Evolutionary conservation across 2,329 filamentous ascomycete species (phyloP), one percentile per base, ranked within the genome.

Genomic region (Alternaria sp.): DNA sequence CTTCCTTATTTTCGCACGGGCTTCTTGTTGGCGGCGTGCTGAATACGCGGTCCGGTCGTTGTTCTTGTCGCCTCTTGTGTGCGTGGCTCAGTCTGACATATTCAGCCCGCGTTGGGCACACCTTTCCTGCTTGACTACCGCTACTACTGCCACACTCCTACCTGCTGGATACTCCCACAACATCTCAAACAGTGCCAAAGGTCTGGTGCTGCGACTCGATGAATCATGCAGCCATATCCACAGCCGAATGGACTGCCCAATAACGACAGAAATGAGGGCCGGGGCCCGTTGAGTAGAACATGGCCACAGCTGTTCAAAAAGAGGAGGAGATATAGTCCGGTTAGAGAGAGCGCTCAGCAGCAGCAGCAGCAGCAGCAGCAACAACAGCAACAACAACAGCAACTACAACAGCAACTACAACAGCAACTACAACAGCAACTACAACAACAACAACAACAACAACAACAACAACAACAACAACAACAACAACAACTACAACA

Each of bases 271-370:
- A 56, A 65, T 55, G 62, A 65, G 21, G 46, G 56, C 17, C 66
- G 69, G 31, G 70, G 70, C 1, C 70, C 70, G 23, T 52, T 73
- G 33, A 72, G 69, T 51, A 67, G 69, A 56, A 70, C 69, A 51
- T 73, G 70, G 70, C 69, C 69, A 14, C 69, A 73, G 23, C 26
- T 73, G 10, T 72, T 73, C 61, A 73, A 73, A 34, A 73, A 73
- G 65, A 69, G 70, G 39, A 67, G 70, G 48, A 65, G 70, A 67
- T 69, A 71, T 57, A 73, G 70, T 58, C 70, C 70, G 6, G 66
- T 69, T 17, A 56, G 69, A 46, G 70, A 73, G 50, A 70, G 67
- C 51, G 69, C 61, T 7, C 67, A 68, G 11, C 60, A 67, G 46
- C 66, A 67, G 17, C 59, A 61, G 13, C 63, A 67, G 23, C 60